Conservation (phyloP, 331 rosid species). For the Pyrus hybrid region DNA sequence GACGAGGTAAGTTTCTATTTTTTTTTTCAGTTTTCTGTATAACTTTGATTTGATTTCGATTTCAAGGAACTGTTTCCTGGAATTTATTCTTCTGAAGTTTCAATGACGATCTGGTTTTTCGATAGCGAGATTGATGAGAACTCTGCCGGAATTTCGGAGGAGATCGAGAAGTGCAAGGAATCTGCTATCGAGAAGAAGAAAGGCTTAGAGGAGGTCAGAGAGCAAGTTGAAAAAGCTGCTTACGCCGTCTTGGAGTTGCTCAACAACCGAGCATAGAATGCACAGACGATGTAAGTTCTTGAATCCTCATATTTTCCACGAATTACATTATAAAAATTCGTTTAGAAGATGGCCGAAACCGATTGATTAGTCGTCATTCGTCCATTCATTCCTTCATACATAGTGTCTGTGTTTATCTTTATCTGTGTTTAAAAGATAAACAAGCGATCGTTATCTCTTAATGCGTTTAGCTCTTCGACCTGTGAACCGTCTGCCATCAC, state of each 20-base stretch:
- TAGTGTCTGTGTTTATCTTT: conserved; percentile 27
- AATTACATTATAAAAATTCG: background rate
- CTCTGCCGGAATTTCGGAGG: conserved; percentile 48
- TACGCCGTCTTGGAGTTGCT: conserved; percentile 63
- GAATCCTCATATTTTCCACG: background rate
- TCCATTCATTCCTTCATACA: background rate
- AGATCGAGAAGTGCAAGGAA: conserved; percentile 58
- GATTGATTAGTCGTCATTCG: background rate
- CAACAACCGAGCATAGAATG: conserved; percentile 39
- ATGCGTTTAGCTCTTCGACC: conserved; percentile 55
- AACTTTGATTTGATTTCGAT: too few species aligned
- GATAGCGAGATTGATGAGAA: conserved; percentile 61
- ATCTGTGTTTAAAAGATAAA: conserved; percentile 42
- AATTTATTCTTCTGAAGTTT: background rate
- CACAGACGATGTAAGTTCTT: conserved; percentile 19
- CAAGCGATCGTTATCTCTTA: conserved; percentile 67
- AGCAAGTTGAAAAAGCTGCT: conserved; percentile 73
- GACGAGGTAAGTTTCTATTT: conserved; percentile 38
- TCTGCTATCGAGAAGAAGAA: conserved; percentile 57
- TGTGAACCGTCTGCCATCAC: conserved; percentile 67
- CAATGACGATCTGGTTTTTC: background rate
- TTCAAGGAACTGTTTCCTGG: background rate
- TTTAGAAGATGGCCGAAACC: background rate
- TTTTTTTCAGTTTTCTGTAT: background rate
- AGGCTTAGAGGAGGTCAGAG: conserved; percentile 59